Evolutionary conservation across 2,329 filamentous ascomycete species (phyloP).

Genomic region (Botrytis fabae): DNA sequence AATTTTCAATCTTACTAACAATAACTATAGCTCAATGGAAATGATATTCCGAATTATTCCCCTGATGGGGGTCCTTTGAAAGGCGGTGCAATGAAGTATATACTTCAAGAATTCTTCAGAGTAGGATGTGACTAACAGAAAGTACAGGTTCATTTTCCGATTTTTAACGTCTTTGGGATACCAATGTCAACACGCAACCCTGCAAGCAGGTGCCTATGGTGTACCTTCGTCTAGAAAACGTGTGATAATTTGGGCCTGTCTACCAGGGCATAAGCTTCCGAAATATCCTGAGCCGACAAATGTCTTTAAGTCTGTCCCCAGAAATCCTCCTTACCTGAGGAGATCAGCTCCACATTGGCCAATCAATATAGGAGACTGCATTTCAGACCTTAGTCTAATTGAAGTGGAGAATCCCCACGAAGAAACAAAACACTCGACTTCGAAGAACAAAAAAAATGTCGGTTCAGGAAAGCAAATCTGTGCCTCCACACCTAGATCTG

Average conservation of each 20-base stretch:
- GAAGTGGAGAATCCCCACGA: too few relatives aligned
- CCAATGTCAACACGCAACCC: conserved; percentile 27
- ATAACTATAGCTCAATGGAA: conserved; percentile 1
- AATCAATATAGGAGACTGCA: conserved; percentile 26
- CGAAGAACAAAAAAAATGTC: background rate
- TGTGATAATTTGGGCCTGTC: conserved; percentile 30
- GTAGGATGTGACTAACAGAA: conserved; percentile 6
- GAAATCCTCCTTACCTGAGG: conserved; percentile 15
- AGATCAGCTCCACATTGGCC: conserved; percentile 25
- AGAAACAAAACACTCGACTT: too few relatives aligned
- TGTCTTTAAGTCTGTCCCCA: background rate
- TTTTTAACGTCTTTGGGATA: conserved; percentile 31
- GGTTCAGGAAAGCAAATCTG: conserved; percentile 24
- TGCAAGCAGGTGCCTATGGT: conserved; percentile 28
- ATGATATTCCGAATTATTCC: background rate
- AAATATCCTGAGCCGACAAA: conserved; percentile 29
- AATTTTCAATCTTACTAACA: background rate
- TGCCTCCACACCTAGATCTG: conserved; percentile 5
- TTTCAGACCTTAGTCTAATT: conserved; percentile 22
- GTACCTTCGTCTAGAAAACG: conserved; percentile 27
- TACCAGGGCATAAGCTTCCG: conserved; percentile 26
- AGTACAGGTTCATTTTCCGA: conserved; percentile 30
- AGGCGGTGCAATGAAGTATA: conserved; percentile 23
- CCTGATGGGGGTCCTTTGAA: background rate
- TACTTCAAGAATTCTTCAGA: conserved; percentile 9